These are phyloP conservation scores for Magnolia sinica DNA, from an alignment of 164 flowering plant species.

Conservation along the genomic window DNA sequence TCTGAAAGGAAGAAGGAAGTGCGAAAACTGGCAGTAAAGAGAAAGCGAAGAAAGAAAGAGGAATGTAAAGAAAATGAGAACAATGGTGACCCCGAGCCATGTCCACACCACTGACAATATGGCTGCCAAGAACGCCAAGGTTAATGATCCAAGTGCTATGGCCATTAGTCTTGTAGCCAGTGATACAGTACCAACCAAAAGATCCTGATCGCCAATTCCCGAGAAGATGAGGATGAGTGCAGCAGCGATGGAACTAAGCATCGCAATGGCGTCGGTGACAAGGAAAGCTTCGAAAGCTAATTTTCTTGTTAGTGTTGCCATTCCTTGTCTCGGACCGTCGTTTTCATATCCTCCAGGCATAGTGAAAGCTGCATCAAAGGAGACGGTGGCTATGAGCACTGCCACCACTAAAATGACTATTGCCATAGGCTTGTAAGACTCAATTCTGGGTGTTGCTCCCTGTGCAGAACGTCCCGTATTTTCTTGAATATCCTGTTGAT, in stretches of 20 bases:
- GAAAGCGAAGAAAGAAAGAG: not conserved
- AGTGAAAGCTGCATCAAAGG: constrained; percentile 25
- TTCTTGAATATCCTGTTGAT: not conserved
- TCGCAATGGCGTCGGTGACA: constrained; percentile 10
- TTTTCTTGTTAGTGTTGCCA: constrained; percentile 8
- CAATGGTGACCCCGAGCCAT: not conserved
- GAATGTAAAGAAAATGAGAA: not conserved
- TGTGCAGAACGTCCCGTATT: no score
- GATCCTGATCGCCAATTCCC: constrained; percentile 1
- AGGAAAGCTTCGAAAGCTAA: constrained; percentile 21
- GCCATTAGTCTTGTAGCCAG: not conserved
- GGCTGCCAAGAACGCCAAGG: not conserved
- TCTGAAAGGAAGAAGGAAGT: not conserved
- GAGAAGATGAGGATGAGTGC: constrained; percentile 13
- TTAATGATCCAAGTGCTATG: not conserved
- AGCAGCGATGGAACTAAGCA: constrained; percentile 10
- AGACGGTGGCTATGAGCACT: constrained; percentile 26
- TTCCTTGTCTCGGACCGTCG: not conserved
- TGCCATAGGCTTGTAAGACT: constrained; percentile 10
- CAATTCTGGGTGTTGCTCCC: not conserved
- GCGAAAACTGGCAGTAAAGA: not conserved
- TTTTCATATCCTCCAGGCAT: constrained; percentile 25
- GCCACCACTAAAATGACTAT: constrained; percentile 20
- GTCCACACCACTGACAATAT: not conserved
- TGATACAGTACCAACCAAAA: constrained; percentile 3